Evolutionary conservation across 768 basidiomycete species (phyloP).

Genomic region (Boletus sensibilis): DNA sequence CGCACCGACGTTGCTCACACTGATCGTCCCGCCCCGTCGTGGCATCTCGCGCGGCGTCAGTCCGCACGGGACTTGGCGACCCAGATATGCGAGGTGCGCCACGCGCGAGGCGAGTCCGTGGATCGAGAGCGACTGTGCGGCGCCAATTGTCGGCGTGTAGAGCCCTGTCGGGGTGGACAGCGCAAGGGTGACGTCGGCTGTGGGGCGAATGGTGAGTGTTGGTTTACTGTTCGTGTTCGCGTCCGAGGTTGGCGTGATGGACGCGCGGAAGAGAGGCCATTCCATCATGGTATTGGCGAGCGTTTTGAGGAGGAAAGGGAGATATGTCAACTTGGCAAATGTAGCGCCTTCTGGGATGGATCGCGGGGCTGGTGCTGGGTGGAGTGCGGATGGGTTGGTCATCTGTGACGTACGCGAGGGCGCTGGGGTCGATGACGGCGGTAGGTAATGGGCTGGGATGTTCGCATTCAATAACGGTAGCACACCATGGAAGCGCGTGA

Average conservation of each 20-base stretch:
- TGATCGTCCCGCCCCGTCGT: constrained; percentile 72
- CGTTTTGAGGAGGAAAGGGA: constrained; percentile 82
- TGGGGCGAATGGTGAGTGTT: constrained; percentile 67
- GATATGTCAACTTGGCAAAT: constrained; percentile 70
- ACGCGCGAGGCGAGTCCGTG: constrained; percentile 63
- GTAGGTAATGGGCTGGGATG: constrained; percentile 60
- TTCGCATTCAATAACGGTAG: constrained; percentile 64
- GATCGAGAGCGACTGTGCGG: constrained; percentile 53
- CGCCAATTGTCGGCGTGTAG: constrained; percentile 71
- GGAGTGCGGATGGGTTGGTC: constrained; percentile 41
- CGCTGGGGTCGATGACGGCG: constrained; percentile 38
- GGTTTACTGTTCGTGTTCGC: constrained; percentile 44
- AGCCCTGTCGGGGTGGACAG: constrained; percentile 81
- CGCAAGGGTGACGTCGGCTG: constrained; percentile 73
- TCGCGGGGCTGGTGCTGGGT: constrained; percentile 40
- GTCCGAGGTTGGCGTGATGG: constrained; percentile 51
- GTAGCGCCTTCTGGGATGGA: constrained; percentile 50
- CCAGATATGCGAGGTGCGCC: constrained; percentile 59
- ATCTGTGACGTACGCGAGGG: constrained; percentile 19
- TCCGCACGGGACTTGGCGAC: constrained; percentile 63
- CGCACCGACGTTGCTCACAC: constrained; percentile 79
- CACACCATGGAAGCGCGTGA: constrained; percentile 64
- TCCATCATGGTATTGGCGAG: constrained; percentile 77
- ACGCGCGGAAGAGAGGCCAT: constrained; percentile 82
- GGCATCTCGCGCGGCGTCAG: constrained; percentile 72